These are phyloP conservation scores for Colletotrichum lupini DNA, from an alignment of 2,329 filamentous ascomycete species.

Conservation along the genomic window DNA sequence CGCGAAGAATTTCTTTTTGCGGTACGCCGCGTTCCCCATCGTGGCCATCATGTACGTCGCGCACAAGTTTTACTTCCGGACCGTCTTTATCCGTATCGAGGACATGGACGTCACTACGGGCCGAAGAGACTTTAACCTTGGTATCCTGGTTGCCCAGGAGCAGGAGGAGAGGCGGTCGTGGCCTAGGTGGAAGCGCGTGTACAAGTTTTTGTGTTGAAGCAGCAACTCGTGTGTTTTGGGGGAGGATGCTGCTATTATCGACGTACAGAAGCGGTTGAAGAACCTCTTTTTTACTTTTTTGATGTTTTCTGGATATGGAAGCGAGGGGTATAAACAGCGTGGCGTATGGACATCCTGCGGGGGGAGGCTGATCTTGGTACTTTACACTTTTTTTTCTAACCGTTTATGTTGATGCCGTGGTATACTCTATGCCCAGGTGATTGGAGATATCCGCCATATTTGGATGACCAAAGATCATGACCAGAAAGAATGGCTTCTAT, in stretches of 20 bases:
- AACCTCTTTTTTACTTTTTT: not conserved
- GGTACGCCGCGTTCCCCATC: conserved; percentile 77
- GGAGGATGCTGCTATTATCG: not conserved
- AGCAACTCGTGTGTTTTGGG: conserved; percentile 1
- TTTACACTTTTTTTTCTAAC: not conserved
- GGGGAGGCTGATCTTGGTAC: not conserved
- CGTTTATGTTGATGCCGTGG: not conserved
- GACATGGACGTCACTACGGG: conserved; percentile 93
- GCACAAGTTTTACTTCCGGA: conserved; percentile 82
- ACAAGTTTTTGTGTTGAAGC: conserved; percentile 76
- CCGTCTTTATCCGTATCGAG: conserved; percentile 71
- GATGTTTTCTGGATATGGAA: not conserved
- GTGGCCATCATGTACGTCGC: conserved; percentile 74
- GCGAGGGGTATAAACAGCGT: not conserved
- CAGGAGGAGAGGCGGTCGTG: conserved; percentile 76
- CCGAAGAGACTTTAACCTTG: conserved; percentile 84
- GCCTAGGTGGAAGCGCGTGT: conserved; percentile 82
- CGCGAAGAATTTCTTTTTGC: conserved; percentile 77
- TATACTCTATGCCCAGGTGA: not conserved
- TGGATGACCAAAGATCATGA: not conserved
- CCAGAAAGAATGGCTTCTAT: not conserved
- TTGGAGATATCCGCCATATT: not conserved
- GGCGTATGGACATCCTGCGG: not conserved
- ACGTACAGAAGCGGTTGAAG: too few species aligned
- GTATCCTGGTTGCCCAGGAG: conserved; percentile 83